Evolutionary conservation across 257 asterid genomes (phyloP).

Genomic region (Solanum gandarillasii): DNA sequence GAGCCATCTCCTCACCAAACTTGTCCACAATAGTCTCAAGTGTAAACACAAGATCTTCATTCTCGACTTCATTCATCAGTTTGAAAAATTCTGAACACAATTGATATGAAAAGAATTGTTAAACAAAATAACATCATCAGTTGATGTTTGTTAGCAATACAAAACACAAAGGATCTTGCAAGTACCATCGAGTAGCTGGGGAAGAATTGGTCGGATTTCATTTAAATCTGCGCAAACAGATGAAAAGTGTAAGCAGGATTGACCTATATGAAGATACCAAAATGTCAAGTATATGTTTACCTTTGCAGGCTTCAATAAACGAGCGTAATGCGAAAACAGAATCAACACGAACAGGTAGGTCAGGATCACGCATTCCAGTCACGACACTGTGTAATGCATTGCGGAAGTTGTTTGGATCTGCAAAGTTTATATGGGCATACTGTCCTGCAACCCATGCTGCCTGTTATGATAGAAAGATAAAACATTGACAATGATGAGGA

Average conservation of each 20-base stretch:
- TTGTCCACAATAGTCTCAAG: conserved; percentile 98
- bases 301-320: conserved; percentile 92
- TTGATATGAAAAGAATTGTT: neutral
- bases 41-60: conserved; percentile 96
- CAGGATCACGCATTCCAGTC: conserved; percentile 97
- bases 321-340: conserved; percentile 95
- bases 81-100: conserved; percentile 71
- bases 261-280: neutral
- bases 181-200: conserved; percentile 87
- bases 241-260: neutral
- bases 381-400: conserved; percentile 81
- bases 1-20: conserved; percentile 99
- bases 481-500: neutral
- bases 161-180: neutral
- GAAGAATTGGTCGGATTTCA: conserved; percentile 92
- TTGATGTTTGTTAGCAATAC: neutral
- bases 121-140: neutral
- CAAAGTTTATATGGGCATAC: conserved; percentile 79
- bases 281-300: conserved; percentile 18
- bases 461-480: conserved; percentile 25
- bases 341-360: conserved; percentile 97
- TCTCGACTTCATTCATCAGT: conserved; percentile 96
- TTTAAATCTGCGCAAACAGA: conserved; percentile 46
- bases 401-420: conserved; percentile 80
- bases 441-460: conserved; percentile 99